Evolutionary conservation across 2,329 filamentous ascomycete genomes (phyloP).

Genomic region (Ophiostoma sp.): DNA sequence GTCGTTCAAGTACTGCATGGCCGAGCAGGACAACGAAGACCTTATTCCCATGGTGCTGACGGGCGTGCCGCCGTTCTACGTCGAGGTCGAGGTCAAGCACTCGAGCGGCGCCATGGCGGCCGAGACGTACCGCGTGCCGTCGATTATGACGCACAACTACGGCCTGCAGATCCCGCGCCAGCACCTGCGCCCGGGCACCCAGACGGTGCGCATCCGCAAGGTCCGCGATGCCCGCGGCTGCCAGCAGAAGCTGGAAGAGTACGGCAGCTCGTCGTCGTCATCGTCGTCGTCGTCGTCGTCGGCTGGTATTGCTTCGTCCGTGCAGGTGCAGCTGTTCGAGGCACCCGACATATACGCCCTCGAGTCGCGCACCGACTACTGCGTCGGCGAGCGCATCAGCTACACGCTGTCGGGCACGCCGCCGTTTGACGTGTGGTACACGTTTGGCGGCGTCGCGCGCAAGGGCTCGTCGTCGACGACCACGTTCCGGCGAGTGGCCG

Average conservation of each 20-base stretch:
- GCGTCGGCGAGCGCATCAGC: conserved; percentile 88
- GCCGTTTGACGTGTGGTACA: conserved; percentile 90
- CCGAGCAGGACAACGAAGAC: conserved; percentile 75
- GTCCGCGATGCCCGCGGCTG: conserved; percentile 85
- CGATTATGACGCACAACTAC: conserved; percentile 69
- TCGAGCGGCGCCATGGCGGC: conserved; percentile 72
- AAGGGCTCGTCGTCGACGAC: conserved; percentile 75
- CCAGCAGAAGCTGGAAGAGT: conserved; percentile 53
- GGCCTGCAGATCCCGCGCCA: conserved; percentile 79
- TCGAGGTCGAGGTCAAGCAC: conserved; percentile 92
- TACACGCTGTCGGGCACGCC: conserved; percentile 87
- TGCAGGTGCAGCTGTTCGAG: conserved; percentile 89
- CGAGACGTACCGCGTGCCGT: conserved; percentile 74
- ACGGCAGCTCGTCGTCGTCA: conserved; percentile 48
- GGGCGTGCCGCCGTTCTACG: conserved; percentile 73
- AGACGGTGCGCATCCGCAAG: conserved; percentile 81
- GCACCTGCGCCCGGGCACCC: conserved; percentile 80
- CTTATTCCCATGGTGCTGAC: conserved; percentile 80
- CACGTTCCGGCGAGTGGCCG: conserved; percentile 87
- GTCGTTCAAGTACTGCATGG: conserved; percentile 91
- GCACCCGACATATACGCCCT: conserved; percentile 85
- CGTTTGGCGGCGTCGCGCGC: conserved; percentile 71
- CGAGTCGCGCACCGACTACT: conserved; percentile 81
- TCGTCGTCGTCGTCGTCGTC: conserved; percentile 54
- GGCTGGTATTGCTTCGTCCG: conserved; percentile 49